phyloP scores from a whole-genome alignment of 768 basidiomycete genomes.

The Lactifluus hygrophoroides region DNA sequence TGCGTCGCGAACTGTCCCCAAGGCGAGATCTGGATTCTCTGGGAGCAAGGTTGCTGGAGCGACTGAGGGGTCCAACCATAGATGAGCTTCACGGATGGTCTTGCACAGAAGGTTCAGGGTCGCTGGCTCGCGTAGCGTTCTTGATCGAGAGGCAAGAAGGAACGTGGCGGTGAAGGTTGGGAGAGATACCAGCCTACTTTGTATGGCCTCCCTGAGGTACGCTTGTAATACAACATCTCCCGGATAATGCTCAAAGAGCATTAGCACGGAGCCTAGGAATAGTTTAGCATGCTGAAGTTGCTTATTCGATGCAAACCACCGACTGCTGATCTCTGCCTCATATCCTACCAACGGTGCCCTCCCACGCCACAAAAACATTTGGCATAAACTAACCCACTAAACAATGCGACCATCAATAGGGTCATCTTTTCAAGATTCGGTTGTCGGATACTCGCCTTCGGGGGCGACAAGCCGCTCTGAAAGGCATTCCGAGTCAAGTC shows the following conservation, averaged over 20 bases:
- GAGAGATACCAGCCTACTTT: conserved; percentile 47
- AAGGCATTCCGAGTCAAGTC: conserved; percentile 69
- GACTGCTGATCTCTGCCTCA: conserved; percentile 58
- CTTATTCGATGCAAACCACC: conserved; percentile 20
- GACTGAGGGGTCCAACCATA: conserved; percentile 44
- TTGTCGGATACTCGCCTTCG: conserved; percentile 40
- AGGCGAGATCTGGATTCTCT: conserved; percentile 40
- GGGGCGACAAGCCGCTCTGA: conserved; percentile 55
- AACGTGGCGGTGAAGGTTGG: conserved; percentile 56
- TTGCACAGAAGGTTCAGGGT: conserved; percentile 67
- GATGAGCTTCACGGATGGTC: conserved; percentile 54
- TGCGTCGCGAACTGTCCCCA: conserved; percentile 37
- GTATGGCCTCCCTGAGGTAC: conserved; percentile 55
- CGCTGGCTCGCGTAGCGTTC: conserved; percentile 51
- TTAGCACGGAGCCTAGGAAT: conserved; percentile 54
- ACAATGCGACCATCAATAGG: conserved; percentile 7
- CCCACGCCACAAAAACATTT: conserved; percentile 45
- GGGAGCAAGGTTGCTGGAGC: conserved; percentile 45
- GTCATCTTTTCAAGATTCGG: not conserved
- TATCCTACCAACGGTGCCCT: conserved; percentile 30
- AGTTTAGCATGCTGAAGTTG: not conserved
- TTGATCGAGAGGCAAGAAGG: conserved; percentile 55
- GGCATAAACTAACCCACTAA: conserved; percentile 64
- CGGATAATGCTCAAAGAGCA: conserved; percentile 58
- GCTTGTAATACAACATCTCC: conserved; percentile 59